Percentiles rank a stretch among this genome's conserved stretches.
Conservation (phyloP, 2,329 filamentous ascomycete genomes). For the Juglanconis sp. region DNA sequence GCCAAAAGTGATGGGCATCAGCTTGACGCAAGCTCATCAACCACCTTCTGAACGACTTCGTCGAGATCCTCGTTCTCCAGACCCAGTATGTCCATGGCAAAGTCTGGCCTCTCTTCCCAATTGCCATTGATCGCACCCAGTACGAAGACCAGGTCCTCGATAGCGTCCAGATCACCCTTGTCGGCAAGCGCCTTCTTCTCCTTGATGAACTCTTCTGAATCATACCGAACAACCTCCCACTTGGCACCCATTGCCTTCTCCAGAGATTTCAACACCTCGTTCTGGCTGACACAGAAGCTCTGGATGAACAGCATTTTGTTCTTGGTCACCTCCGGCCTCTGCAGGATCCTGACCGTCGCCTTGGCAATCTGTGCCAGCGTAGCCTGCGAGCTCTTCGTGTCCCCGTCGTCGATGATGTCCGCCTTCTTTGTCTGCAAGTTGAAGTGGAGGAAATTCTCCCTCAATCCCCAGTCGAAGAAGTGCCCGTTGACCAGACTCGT, state of each 20-base stretch:
- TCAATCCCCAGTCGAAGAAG: slow-evolving; percentile 41
- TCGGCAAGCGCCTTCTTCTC: slow-evolving; percentile 36
- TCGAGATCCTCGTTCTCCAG: slow-evolving; percentile 44
- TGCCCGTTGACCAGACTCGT: slow-evolving; percentile 37
- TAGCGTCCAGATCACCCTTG: slow-evolving; percentile 33
- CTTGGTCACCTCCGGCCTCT: slow-evolving; percentile 25
- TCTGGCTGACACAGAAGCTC: slow-evolving; percentile 38
- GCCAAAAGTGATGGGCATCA: background rate
- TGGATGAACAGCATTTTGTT: slow-evolving; percentile 37
- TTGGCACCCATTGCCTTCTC: slow-evolving; percentile 29
- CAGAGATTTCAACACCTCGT: slow-evolving; percentile 31
- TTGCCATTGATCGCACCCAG: slow-evolving; percentile 46
- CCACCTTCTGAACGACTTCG: slow-evolving; percentile 33
- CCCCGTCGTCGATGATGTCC: slow-evolving; percentile 34
- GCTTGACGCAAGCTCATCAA: slow-evolving; percentile 17
- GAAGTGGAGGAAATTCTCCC: slow-evolving; percentile 34
- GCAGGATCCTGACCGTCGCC: slow-evolving; percentile 32
- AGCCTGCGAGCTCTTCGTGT: slow-evolving; percentile 30
- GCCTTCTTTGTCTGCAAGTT: slow-evolving; percentile 27
- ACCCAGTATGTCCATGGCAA: slow-evolving; percentile 45
- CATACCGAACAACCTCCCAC: slow-evolving; percentile 30
- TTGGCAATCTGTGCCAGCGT: slow-evolving; percentile 33
- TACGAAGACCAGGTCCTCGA: slow-evolving; percentile 49
- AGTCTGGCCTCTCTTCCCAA: slow-evolving; percentile 43
- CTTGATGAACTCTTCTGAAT: slow-evolving; percentile 38